These are phyloP conservation scores for Scedosporium dehoogii DNA, from an alignment of 2,329 filamentous ascomycete species.

Conservation along the genomic window DNA sequence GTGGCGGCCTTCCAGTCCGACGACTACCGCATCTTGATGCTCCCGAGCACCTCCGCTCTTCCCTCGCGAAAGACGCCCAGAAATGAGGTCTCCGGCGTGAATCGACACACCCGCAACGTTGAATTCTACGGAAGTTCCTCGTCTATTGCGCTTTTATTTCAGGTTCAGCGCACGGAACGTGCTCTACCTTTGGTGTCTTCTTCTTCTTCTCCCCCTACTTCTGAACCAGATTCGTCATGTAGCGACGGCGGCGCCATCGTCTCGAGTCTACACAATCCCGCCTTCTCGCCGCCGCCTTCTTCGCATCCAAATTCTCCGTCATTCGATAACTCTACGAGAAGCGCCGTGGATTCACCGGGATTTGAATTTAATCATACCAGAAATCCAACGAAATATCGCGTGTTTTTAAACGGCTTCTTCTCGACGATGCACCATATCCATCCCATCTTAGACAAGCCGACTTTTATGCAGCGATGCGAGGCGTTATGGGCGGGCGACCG, in stretches of 20 bases:
- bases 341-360: not conserved
- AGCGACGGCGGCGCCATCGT: constrained; percentile 26
- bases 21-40: constrained; percentile 11
- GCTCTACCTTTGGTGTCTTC: constrained; percentile 1
- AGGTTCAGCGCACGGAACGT: constrained; percentile 22
- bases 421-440: constrained; percentile 37
- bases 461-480: constrained; percentile 31
- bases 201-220: constrained; percentile 11
- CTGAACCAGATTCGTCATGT: constrained; percentile 10
- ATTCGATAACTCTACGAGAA: constrained; percentile 5
- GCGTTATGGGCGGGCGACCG: constrained; percentile 11
- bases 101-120: constrained; percentile 32
- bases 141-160: constrained; percentile 32
- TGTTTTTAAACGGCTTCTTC: constrained; percentile 36
- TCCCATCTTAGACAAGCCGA: constrained; percentile 34
- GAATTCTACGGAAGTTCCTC: constrained; percentile 36
- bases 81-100: constrained; percentile 31
- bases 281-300: constrained; percentile 25
- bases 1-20: constrained; percentile 4
- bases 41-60: constrained; percentile 14
- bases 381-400: constrained; percentile 31
- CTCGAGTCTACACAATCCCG: constrained; percentile 33
- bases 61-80: constrained; percentile 16
- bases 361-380: constrained; percentile 10
- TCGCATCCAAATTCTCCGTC: not conserved